A percentile compares a stretch with the other conserved stretches of the same genome.
These are phyloP conservation scores for Daldinia loculata DNA, from an alignment of 495 filamentous ascomycete genomes.

Conservation along the genomic window DNA sequence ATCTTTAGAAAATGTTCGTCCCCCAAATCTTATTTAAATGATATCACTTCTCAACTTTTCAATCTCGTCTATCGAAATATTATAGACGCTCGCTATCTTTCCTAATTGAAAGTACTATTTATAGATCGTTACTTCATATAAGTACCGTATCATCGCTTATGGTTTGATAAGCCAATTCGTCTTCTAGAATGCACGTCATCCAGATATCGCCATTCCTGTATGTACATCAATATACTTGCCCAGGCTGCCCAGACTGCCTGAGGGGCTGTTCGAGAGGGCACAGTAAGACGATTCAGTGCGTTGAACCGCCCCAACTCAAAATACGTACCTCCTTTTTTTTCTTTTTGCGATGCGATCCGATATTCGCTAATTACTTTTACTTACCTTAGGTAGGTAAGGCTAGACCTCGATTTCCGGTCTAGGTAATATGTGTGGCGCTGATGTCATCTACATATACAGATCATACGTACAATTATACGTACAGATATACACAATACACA, in stretches of 20 bases:
- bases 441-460: slow-evolving; percentile 21
- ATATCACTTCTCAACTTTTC: slow-evolving; percentile 29
- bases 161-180: slow-evolving; percentile 21
- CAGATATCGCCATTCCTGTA: slow-evolving; percentile 15
- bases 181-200: slow-evolving; percentile 34
- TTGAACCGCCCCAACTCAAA: not conserved
- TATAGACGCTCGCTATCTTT: not conserved
- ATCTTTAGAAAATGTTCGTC: not conserved
- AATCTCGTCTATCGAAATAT: slow-evolving; percentile 29
- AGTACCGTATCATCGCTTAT: not conserved
- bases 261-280: not conserved
- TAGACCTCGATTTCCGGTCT: not conserved
- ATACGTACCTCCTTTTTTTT: not conserved
- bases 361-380: slow-evolving; percentile 6
- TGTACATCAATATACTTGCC: not conserved
- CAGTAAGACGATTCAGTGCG: not conserved
- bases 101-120: slow-evolving; percentile 15
- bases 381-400: not conserved
- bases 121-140: slow-evolving; percentile 1
- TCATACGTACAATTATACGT: not conserved
- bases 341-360: not conserved
- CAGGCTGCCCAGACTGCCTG: not conserved
- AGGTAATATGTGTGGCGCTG: slow-evolving; percentile 1
- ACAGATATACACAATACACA: too few relatives aligned
- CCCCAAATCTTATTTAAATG: slow-evolving; percentile 21